Evolutionary conservation across 2,329 filamentous ascomycete species (phyloP).

Genomic region (Talaromyces sp.): DNA sequence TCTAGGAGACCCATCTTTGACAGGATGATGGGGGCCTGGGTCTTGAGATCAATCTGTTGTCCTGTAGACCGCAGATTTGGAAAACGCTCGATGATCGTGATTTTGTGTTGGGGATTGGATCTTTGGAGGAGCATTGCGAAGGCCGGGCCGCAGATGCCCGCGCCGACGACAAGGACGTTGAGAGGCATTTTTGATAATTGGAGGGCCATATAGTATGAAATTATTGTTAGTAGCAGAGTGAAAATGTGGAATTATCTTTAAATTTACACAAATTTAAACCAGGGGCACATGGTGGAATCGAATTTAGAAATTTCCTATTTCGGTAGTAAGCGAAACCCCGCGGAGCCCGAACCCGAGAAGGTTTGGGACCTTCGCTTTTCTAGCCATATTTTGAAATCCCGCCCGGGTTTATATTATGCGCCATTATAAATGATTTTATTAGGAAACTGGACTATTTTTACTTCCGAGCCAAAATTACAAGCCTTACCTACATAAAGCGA

Average conservation of each 20-base stretch:
- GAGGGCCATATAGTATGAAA: background rate
- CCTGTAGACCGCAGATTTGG: constrained; percentile 43
- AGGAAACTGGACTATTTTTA: too few relatives aligned
- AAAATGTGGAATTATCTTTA: background rate
- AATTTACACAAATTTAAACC: background rate
- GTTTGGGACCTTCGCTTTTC: too few relatives aligned
- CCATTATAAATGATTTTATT: background rate
- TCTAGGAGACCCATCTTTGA: constrained; percentile 50
- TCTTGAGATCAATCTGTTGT: constrained; percentile 53
- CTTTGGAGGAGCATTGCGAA: constrained; percentile 47
- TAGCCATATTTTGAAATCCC: background rate
- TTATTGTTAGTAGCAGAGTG: background rate
- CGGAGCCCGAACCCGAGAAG: background rate
- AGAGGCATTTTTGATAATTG: constrained; percentile 16
- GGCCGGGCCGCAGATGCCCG: constrained; percentile 38
- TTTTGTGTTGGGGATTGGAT: constrained; percentile 28
- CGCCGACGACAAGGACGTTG: constrained; percentile 46
- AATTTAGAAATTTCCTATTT: background rate
- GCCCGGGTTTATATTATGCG: background rate
- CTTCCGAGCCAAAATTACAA: too few relatives aligned
- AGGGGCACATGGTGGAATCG: background rate
- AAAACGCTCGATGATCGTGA: constrained; percentile 42
- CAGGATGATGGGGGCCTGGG: constrained; percentile 47
- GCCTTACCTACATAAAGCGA: too few relatives aligned
- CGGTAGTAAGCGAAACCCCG: background rate